Evolutionary conservation across 306 rosid genomes (phyloP), one percentile per base, ranked within the genome.

Genomic region (Quercus ilex): DNA sequence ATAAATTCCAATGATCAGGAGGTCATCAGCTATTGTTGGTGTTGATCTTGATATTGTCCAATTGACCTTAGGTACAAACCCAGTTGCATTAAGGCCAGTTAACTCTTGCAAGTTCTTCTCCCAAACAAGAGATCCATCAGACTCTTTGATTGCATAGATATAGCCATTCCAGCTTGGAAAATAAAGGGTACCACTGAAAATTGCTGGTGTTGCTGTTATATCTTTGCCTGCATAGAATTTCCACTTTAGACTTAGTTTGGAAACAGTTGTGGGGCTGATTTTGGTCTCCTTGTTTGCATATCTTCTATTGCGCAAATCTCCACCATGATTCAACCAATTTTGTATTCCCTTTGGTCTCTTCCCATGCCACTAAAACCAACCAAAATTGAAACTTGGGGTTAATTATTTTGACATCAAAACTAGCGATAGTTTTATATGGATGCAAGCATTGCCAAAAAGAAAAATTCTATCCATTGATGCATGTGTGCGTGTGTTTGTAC

Each of bases 161-260:
- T 79, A 69, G 0, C 96, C 96, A 43, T 92, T 92, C 94, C 97
- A 88, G 43, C 85, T 80, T 13, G 94, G 91, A 52, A 92, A 92
- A 52, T 92, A 92, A 6, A 88, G 59, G 9, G 60, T 78, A 6
- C 83, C 88, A 2, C 86, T 31, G 30, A 51, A 79, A 46, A 88
- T 84, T 7, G 88, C 88, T 7, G 93, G 97, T 0, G 91, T 92
- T 41, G 83, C 90, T 1, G 87, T 81, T 64, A 90, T 84, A 77
- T 87, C 92, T 55, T 79, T 75, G 1, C 94, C 91, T 12, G 89
- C 89, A 4, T 56, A 38, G 71, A 92, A 88, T 46, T 84, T 60
- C 97, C 92, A 90, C 75, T 87, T 88, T 80, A 88, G 60, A 17
- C 71, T 71, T 17, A 90, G 78, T 23, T 60, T 56, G 58, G 84